Base-by-base conservation (phyloP, 2,329 filamentous ascomycete genomes). In the Calonectria honghensis region DNA sequence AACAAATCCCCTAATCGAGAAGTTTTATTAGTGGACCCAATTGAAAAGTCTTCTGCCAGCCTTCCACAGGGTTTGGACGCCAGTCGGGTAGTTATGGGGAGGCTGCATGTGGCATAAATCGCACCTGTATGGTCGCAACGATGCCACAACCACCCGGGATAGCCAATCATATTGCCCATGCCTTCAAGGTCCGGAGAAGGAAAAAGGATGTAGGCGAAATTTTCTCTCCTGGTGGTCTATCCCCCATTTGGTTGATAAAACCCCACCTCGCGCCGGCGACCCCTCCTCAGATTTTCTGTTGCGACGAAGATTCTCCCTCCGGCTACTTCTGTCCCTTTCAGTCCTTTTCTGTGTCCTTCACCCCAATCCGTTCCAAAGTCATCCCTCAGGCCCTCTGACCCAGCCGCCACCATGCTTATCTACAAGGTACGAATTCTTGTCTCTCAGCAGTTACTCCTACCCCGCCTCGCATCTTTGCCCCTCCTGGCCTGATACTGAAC, bases 341-440 rank as follows among this genome's bases (percentile, higher is more conserved):
- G 73, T 74, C 73, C 68, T 65, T 73, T 69, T 65, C 71, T 74
- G 61, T 50, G 37, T 64, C 59, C 65, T 69, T 73, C 70, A 69
- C 74, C 78, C 73, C 77, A 73, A 74, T 74, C 54, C 69, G 74
- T 77, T 68, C 76, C 75, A 73, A 72, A 73, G 77, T 73, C 73
- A 50, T 73, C 74, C 52, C 71, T 69, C 73, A 78, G 70, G 72
- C 75, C 76, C 68, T 76, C 57, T 73, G 75, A 77, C 71, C 69
- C 80, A 81, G 84, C 85, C 86, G 87, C 83, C 90, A 94, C 87
- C 82, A 95, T 95, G 93, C 90, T 94, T 85, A 94, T 95, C 84
- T 95, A 86, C 91, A 93, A 89, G 87, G 93, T 94, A 86, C 75
- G 88, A 51, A 27, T 2, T 7, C 35, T 20, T 65, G 24, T 5